Conservation (phyloP, 352 stramenopile genomes). For the Pythium aquatile region DNA sequence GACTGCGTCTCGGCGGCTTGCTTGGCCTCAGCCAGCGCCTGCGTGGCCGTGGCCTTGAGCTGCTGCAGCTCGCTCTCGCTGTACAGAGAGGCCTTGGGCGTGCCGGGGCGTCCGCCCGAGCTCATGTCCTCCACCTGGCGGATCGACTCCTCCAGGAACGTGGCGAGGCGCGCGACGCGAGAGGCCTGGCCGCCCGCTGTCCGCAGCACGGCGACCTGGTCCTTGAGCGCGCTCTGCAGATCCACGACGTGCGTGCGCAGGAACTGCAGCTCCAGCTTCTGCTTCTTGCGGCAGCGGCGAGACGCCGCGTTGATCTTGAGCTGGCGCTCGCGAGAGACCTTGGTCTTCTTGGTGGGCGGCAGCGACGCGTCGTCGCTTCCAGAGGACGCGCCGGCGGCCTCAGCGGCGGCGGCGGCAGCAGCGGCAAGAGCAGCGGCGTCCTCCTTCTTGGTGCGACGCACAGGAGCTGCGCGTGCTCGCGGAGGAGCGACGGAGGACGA, state of each 20-base stretch:
- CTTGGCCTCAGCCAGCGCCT: conserved; percentile 34
- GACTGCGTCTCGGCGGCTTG: conserved; percentile 34
- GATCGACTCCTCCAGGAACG: conserved; percentile 71
- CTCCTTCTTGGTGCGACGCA: conserved; percentile 28
- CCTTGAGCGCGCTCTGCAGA: conserved; percentile 64
- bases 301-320: conserved; percentile 88
- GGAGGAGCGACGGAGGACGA: neutral
- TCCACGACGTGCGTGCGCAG: conserved; percentile 79
- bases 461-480: conserved; percentile 1
- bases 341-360: conserved; percentile 65
- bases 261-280: conserved; percentile 88
- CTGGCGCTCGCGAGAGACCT: conserved; percentile 81
- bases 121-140: conserved; percentile 81
- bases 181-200: conserved; percentile 40
- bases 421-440: conserved; percentile 6
- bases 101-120: conserved; percentile 40
- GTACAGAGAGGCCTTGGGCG: conserved; percentile 25
- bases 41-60: conserved; percentile 22
- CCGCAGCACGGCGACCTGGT: conserved; percentile 58
- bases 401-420: conserved; percentile 3
- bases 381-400: conserved; percentile 11
- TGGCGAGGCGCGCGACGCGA: conserved; percentile 41
- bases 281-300: conserved; percentile 79
- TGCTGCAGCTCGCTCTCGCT: conserved; percentile 30
- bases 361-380: conserved; percentile 21